phyloP scores from a whole-genome alignment of 164 flowering plant species.

The Stephania cephalantha region DNA sequence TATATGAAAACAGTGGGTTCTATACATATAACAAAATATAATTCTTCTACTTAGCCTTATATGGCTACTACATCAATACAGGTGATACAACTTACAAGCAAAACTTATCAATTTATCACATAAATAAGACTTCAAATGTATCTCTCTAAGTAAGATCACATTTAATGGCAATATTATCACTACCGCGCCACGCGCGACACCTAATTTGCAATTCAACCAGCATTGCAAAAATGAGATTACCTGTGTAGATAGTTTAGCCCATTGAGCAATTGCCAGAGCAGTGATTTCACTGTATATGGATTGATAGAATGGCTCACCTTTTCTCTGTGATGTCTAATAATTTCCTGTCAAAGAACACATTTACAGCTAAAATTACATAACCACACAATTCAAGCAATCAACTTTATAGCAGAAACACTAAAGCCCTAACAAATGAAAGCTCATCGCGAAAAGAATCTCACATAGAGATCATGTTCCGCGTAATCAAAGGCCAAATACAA shows the following conservation, averaged over 20 bases:
- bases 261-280: slow-evolving; percentile 98
- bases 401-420: no score
- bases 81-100: no score
- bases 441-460: slow-evolving; percentile 27
- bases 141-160: no score
- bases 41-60: no score
- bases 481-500: slow-evolving; percentile 93
- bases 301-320: slow-evolving; percentile 68
- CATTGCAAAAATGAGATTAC: slow-evolving; percentile 23
- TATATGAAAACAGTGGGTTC: no score
- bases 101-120: no score
- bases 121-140: no score
- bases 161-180: no score
- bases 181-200: no score
- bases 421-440: no score
- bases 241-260: slow-evolving; percentile 96
- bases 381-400: not conserved
- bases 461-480: slow-evolving; percentile 97
- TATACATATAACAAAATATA: no score
- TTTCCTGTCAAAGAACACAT: slow-evolving; percentile 47
- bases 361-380: not conserved
- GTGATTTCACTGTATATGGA: slow-evolving; percentile 82
- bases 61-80: no score
- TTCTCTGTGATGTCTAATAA: slow-evolving; percentile 94
- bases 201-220: not conserved